Percentiles rank a stretch among this genome's conserved stretches.
Conservation (phyloP, 2,329 filamentous ascomycete species). For the Diplodia intermedia region DNA sequence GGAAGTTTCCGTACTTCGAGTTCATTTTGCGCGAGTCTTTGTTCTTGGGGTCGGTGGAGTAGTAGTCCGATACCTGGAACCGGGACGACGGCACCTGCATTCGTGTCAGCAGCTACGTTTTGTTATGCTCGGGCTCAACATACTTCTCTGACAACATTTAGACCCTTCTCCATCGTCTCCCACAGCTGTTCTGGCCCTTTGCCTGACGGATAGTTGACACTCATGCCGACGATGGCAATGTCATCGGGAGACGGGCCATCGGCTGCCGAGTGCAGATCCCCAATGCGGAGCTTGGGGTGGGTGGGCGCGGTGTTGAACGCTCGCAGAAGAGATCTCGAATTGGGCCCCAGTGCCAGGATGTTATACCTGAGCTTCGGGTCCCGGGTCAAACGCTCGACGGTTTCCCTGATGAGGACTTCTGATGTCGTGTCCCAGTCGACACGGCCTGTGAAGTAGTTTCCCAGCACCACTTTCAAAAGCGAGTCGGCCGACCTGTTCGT, state of each 20-base stretch:
- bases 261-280: too few species aligned
- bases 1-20: constrained; percentile 21
- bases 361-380: neutral
- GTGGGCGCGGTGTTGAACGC: neutral
- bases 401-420: neutral
- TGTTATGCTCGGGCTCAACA: too few species aligned
- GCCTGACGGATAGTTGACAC: neutral
- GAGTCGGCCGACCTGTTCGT: neutral
- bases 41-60: neutral
- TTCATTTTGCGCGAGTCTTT: neutral
- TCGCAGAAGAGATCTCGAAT: neutral
- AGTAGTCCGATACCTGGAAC: constrained; percentile 11
- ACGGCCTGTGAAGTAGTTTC: neutral
- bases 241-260: neutral
- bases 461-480: neutral
- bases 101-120: neutral
- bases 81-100: constrained; percentile 2
- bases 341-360: neutral
- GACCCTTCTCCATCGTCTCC: neutral
- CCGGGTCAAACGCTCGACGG: neutral
- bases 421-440: neutral
- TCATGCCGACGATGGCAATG: constrained; percentile 18
- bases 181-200: neutral
- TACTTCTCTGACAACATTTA: constrained; percentile 1
- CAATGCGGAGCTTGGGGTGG: neutral